Evolutionary conservation across 2,329 filamentous ascomycete species (phyloP), one percentile per base, ranked within the genome.

Genomic region (Arthrobotrys musiformis): DNA sequence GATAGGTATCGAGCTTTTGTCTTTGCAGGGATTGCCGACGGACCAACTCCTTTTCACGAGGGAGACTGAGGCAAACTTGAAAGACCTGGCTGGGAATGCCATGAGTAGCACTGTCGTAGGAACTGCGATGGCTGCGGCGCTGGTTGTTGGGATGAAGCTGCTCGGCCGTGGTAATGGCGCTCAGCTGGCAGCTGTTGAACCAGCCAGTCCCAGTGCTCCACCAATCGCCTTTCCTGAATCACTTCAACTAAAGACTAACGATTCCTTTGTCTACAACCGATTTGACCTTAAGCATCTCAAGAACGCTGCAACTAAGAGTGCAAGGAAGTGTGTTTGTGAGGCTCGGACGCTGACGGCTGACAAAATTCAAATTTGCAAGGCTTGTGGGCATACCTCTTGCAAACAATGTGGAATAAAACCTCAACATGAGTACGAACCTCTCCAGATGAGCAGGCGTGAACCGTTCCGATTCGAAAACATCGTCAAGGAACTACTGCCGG

Each of bases 81-180:
- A 90, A 78, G 89, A 93, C 79, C 84, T 94, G 1, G 91, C 91
- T 1, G 92, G 92, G 0, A 94, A 95, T 81, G 92, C 92, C 0
- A 94, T 94, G 92, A 89, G 88, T 0, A 89, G 89, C 0, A 91
- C 92, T 0, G 90, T 93, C 0, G 88, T 93, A 8, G 90, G 90
- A 1, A 85, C 87, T 1, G 87, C 88, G 0, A 86, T 92, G 0
- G 80, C 92, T 1, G 85, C 88, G 0, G 86, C 88, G 0, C 82
- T 94, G 0, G 86, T 89, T 40, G 68, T 80, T 2, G 69, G 79
- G 1, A 80, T 69, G 48, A 60, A 80, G 7, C 35, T 73, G 13
- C 67, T 81, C 7, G 26, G 37, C 8, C 24, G 40, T 9, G 26
- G 42, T 2, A 30, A 58, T 24, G 46, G 11, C 30, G 37, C n/a